Evolutionary conservation across 2,329 filamentous ascomycete species (phyloP), one percentile per base, ranked within the genome.

Genomic region (Didymella lethalis): DNA sequence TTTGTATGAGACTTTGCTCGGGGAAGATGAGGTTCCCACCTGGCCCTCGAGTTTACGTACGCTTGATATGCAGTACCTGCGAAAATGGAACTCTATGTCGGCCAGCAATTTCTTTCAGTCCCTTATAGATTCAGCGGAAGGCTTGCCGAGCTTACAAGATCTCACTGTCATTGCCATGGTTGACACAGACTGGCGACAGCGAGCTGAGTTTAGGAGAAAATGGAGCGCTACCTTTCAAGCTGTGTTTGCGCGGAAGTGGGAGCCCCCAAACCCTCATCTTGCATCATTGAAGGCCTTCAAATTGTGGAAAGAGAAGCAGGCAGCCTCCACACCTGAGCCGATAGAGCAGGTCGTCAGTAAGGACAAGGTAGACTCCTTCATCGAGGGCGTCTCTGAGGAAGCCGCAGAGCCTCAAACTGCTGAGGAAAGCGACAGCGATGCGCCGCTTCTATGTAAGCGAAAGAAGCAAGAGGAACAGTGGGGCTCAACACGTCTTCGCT

Each of bases 81-180:
- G 91, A 34, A 89, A 92, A 64, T 93, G 90, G 88, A 84, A 84
- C 12, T 83, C 86, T 0, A 82, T 85, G 32, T 86, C 88, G 0
- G 92, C 92, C 0, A 87, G 91, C 66, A 87, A 86, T 57, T 91
- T 97, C 67, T 90, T 97, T 66, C 84, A 86, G 40, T 95, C 92
- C 16, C 81, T 98, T 2, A 84, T 94, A 23, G 84, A 93, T 57
- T 87, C 86, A 48, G 92, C 93, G 0, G 80, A 83, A 1, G 77
- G 84, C 2, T 75, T 98, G 23, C 85, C 83, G 0, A 80, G 87
- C 57, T 83, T 98, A 25, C 88, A 92, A 8, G 82, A 84, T 43
- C 79, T 97, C 11, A 83, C 85, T 1, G 85, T 97, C 64, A 63
- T 70, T 11, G 88, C 90, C 1, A 94, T 92, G 75, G 81, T 97